A percentile compares a stretch with the other conserved stretches of the same genome.
These are phyloP conservation scores for Coemansia sp. DNA, from an alignment of 192 early-diverging fungal genomes.

Conservation along the genomic window DNA sequence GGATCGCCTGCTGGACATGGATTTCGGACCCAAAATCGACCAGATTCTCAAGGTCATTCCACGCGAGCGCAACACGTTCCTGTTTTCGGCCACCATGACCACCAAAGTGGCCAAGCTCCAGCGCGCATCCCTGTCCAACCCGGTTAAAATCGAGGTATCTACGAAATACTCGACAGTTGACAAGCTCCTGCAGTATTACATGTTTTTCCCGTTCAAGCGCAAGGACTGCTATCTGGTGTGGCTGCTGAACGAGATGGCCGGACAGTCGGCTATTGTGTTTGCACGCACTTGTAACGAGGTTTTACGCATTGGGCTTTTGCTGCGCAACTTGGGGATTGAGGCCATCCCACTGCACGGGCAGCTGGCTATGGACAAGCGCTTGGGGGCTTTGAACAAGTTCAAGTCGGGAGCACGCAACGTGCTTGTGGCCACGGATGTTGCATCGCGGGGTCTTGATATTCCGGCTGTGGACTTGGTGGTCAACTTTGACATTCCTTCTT, in stretches of 20 bases:
- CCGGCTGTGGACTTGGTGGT: conserved; percentile 92
- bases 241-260: conserved; percentile 89
- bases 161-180: conserved; percentile 94
- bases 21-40: conserved; percentile 96
- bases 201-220: conserved; percentile 94
- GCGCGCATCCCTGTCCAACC: conserved; percentile 80
- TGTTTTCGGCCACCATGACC: conserved; percentile 99
- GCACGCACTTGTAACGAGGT: conserved; percentile 83
- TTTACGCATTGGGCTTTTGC: conserved; percentile 78
- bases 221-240: conserved; percentile 94
- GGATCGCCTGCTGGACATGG: conserved; percentile 87
- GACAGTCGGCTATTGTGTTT: conserved; percentile 89
- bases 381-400: conserved; percentile 92
- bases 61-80: conserved; percentile 82
- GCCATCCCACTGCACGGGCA: conserved; percentile 93
- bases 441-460: conserved; percentile 90
- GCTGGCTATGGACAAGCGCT: conserved; percentile 85
- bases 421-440: conserved; percentile 93
- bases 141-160: conserved; percentile 93
- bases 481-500: conserved; percentile 93
- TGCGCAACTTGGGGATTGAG: conserved; percentile 90
- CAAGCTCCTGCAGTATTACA: conserved; percentile 90
- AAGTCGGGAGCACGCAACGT: conserved; percentile 84
- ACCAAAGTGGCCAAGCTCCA: conserved; percentile 97
- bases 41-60: conserved; percentile 90